These are phyloP conservation scores for Sclerotinia sclerotiorum DNA, from an alignment of 2,329 filamentous ascomycete genomes.

Conservation along the genomic window DNA sequence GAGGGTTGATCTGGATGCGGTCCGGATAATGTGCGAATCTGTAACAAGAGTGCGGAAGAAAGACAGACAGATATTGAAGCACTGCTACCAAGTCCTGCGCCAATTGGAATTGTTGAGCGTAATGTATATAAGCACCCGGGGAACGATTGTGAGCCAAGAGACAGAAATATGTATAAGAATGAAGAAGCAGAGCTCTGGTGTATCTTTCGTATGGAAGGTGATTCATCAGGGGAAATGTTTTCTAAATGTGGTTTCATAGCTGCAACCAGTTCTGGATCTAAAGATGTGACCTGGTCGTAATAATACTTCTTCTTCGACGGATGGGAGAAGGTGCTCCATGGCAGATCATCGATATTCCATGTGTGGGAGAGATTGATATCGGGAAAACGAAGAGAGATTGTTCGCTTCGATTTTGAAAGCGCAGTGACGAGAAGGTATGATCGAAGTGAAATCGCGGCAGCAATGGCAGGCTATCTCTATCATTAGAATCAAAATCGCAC, in stretches of 20 bases:
- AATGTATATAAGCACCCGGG: constrained; percentile 85
- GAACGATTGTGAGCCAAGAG: constrained; percentile 75
- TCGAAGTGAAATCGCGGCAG: constrained; percentile 88
- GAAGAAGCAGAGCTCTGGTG: constrained; percentile 78
- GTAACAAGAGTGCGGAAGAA: constrained; percentile 77
- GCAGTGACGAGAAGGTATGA: constrained; percentile 96
- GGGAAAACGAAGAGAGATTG: constrained; percentile 82
- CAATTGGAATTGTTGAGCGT: constrained; percentile 89
- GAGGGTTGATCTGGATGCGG: constrained; percentile 89
- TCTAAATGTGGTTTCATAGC: constrained; percentile 79
- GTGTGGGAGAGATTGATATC: constrained; percentile 88
- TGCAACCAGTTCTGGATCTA: constrained; percentile 79
- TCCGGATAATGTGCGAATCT: constrained; percentile 83
- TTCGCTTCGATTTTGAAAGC: constrained; percentile 86
- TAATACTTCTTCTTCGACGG: constrained; percentile 91
- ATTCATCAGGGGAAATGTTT: constrained; percentile 64
- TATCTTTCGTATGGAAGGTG: constrained; percentile 75
- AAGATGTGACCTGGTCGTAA: constrained; percentile 80
- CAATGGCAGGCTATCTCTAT: constrained; percentile 72
- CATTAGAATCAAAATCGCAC: not conserved
- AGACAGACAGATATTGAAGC: constrained; percentile 93
- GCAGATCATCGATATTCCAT: constrained; percentile 90
- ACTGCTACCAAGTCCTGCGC: constrained; percentile 87
- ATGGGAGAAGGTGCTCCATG: constrained; percentile 79
- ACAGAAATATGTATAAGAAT: constrained; percentile 92